phyloP scores from a whole-genome alignment of 75 land plant species.

The Picea sitchensis region DNA sequence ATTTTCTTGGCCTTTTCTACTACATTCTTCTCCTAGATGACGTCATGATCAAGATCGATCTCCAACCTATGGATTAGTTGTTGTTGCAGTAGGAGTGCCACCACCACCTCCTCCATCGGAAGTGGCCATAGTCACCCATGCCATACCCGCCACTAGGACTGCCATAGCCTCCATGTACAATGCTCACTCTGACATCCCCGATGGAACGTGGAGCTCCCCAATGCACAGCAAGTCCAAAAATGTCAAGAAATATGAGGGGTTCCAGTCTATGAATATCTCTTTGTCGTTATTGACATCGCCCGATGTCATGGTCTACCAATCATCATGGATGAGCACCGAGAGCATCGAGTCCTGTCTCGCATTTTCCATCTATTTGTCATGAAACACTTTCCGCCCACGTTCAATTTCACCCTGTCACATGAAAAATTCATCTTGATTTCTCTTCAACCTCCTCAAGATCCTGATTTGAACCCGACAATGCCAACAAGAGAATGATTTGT shows the following conservation, averaged over 20 bases:
- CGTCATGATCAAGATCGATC: no score
- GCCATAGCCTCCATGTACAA: slow-evolving; percentile 62
- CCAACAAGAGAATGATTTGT: no score
- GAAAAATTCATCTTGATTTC: slow-evolving; percentile 26
- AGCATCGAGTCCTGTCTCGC: slow-evolving; percentile 83
- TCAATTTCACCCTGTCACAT: slow-evolving; percentile 57
- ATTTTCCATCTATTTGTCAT: slow-evolving; percentile 70
- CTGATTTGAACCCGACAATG: no score
- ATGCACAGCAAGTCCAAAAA: slow-evolving; percentile 86
- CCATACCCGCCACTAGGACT: no score
- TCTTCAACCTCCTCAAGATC: no score
- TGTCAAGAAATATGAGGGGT: slow-evolving; percentile 75
- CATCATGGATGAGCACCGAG: slow-evolving; percentile 63
- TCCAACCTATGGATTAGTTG: no score
- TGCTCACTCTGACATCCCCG: slow-evolving; percentile 52
- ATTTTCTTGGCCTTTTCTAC: no score
- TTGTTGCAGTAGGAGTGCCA: no score
- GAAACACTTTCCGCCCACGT: slow-evolving; percentile 81
- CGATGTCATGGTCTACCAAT: slow-evolving; percentile 44
- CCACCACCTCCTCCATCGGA: no score
- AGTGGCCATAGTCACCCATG: no score
- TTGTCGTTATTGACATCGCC: not conserved
- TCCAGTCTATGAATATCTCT: slow-evolving; percentile 83
- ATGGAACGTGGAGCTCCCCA: slow-evolving; percentile 69
- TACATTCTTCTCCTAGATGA: no score